These are phyloP conservation scores for Sophora flavescens DNA, from an alignment of 306 rosid species.

Conservation along the genomic window DNA sequence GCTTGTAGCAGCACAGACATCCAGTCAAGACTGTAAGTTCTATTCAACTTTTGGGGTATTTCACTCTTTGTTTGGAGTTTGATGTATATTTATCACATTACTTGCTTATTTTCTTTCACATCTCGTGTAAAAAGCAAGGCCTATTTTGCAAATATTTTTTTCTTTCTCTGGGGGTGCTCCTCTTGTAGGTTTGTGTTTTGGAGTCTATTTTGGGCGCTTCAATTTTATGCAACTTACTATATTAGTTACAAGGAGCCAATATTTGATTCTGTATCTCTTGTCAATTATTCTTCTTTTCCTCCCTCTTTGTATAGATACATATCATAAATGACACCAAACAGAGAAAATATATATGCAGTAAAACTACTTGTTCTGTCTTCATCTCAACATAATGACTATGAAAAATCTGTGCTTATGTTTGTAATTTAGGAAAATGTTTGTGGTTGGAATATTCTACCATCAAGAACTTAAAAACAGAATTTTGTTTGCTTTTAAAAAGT, in stretches of 20 bases:
- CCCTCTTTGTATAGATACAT: neutral
- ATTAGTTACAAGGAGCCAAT: neutral
- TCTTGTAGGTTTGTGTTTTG: neutral
- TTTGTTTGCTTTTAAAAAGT: conserved; percentile 9
- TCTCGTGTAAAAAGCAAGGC: conserved; percentile 23
- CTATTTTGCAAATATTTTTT: conserved; percentile 15
- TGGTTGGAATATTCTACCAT: conserved; percentile 1
- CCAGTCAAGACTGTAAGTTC: conserved; percentile 55
- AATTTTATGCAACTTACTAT: neutral
- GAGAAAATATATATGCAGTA: neutral
- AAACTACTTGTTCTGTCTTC: conserved; percentile 8
- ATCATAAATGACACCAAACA: neutral
- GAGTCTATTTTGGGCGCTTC: conserved; percentile 2
- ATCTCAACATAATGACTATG: conserved; percentile 12
- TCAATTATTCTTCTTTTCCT: neutral
- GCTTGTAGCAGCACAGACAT: conserved; percentile 50
- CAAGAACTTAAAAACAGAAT: conserved; percentile 27
- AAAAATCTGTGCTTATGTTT: conserved; percentile 32
- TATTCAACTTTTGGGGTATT: conserved; percentile 27
- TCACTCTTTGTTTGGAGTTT: conserved; percentile 7
- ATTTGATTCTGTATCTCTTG: conserved; percentile 4
- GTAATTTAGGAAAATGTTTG: conserved; percentile 29
- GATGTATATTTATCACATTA: conserved; percentile 19
- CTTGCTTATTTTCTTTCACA: conserved; percentile 31
- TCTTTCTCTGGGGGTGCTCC: neutral